Evolutionary conservation across 2,329 filamentous ascomycete species (phyloP).

Genomic region (Phyllosticta capitalensis): DNA sequence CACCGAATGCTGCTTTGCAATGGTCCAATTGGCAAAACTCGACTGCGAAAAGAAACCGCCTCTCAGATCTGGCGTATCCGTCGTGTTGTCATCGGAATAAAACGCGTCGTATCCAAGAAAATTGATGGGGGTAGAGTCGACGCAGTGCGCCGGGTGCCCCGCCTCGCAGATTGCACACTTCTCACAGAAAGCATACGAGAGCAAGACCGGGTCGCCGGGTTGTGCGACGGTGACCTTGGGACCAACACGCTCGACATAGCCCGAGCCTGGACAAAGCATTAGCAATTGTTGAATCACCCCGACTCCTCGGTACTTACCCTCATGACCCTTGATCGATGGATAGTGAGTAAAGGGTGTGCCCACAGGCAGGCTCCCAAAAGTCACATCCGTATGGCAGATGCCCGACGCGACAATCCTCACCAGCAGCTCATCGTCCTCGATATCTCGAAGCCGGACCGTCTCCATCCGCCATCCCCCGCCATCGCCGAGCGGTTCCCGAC

Average conservation of each 20-base stretch:
- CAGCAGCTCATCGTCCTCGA: constrained; percentile 39
- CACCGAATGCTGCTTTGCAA: constrained; percentile 32
- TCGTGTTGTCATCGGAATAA: constrained; percentile 10
- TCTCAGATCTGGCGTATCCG: constrained; percentile 17
- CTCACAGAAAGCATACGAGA: constrained; percentile 40
- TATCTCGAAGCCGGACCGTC: constrained; percentile 27
- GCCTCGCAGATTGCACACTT: constrained; percentile 40
- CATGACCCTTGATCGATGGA: constrained; percentile 44
- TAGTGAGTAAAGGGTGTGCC: constrained; percentile 27
- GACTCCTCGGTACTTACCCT: constrained; percentile 30
- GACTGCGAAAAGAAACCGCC: constrained; percentile 42
- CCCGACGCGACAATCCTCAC: constrained; percentile 46
- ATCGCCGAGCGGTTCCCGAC: constrained; percentile 26
- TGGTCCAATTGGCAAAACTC: constrained; percentile 33
- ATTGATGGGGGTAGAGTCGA: constrained; percentile 40
- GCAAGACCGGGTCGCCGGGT: constrained; percentile 37
- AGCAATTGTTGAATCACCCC: not conserved
- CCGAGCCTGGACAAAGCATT: constrained; percentile 18
- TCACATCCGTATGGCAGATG: constrained; percentile 47
- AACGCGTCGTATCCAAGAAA: constrained; percentile 25
- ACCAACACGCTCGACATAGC: constrained; percentile 40
- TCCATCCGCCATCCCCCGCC: constrained; percentile 30
- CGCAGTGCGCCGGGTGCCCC: constrained; percentile 40
- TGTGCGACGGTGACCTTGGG: constrained; percentile 32
- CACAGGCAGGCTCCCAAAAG: constrained; percentile 33